These are phyloP conservation scores for Fusarium drepaniforme DNA, from an alignment of 2,329 filamentous ascomycete species.

Conservation along the genomic window DNA sequence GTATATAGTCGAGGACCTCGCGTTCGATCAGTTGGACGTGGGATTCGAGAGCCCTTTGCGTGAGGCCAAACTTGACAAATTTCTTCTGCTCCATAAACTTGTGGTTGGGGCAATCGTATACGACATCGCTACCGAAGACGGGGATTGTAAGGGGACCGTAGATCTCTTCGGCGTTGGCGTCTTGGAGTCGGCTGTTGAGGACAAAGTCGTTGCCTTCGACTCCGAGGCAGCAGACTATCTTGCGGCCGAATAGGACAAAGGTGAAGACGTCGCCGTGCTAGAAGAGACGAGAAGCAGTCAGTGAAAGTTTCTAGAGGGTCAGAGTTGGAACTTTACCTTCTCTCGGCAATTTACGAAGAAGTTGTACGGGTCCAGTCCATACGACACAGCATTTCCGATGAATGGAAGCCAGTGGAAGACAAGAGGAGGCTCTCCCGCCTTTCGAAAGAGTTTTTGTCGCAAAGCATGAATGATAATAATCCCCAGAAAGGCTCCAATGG, in stretches of 20 bases:
- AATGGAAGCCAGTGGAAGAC: constrained; percentile 73
- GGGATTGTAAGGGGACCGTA: constrained; percentile 64
- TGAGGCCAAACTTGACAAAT: constrained; percentile 80
- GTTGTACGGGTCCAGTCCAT: constrained; percentile 77
- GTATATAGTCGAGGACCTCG: constrained; percentile 76
- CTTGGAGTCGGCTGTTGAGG: constrained; percentile 65
- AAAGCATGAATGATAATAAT: constrained; percentile 23
- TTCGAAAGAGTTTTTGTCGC: constrained; percentile 32
- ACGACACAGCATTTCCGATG: constrained; percentile 77
- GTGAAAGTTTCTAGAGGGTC: accelerated
- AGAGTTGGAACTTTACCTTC: constrained; percentile 64
- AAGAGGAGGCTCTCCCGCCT: constrained; percentile 56
- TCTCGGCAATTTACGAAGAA: constrained; percentile 75
- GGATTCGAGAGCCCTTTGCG: constrained; percentile 69
- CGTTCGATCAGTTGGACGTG: constrained; percentile 80
- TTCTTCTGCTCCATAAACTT: constrained; percentile 94
- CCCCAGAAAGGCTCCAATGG: neutral
- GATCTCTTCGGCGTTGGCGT: constrained; percentile 67
- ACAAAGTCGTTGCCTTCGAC: constrained; percentile 67
- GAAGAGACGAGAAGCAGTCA: neutral
- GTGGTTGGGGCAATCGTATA: constrained; percentile 86
- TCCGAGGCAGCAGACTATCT: constrained; percentile 64
- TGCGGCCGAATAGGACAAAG: constrained; percentile 64
- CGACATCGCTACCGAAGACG: constrained; percentile 81
- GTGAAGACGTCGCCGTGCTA: constrained; percentile 67